Evolutionary conservation across 257 asterid genomes (phyloP).

Genomic region (Scutellaria barbata): DNA sequence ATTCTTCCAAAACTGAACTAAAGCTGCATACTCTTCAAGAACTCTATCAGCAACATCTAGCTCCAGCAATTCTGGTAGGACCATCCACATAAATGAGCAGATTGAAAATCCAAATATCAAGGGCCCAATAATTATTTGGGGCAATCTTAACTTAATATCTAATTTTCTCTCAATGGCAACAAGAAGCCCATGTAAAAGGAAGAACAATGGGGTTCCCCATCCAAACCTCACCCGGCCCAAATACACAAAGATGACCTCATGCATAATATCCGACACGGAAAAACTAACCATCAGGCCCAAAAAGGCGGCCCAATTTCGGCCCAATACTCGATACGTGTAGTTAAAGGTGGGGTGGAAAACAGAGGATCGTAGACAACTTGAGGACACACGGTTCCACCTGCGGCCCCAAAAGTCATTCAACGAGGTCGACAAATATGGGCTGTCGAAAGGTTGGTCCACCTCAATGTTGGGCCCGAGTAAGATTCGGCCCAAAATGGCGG

Average conservation of each 20-base stretch:
- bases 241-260: slow-evolving; percentile 45
- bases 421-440: slow-evolving; percentile 46
- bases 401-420: slow-evolving; percentile 57
- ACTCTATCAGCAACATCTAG: slow-evolving; percentile 36
- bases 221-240: slow-evolving; percentile 38
- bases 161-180: slow-evolving; percentile 37
- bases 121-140: slow-evolving; percentile 41
- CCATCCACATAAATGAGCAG: slow-evolving; percentile 37
- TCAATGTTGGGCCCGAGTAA: slow-evolving; percentile 15
- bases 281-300: slow-evolving; percentile 41
- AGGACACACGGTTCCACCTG: slow-evolving; percentile 50
- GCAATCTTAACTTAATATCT: slow-evolving; percentile 33
- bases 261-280: slow-evolving; percentile 51
- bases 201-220: slow-evolving; percentile 41
- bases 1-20: slow-evolving; percentile 33
- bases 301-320: slow-evolving; percentile 38
- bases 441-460: slow-evolving; percentile 43
- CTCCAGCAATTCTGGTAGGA: slow-evolving; percentile 40
- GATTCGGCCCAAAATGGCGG: slow-evolving; percentile 24
- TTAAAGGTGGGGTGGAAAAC: slow-evolving; percentile 36
- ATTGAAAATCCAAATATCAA: slow-evolving; percentile 41
- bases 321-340: background rate
- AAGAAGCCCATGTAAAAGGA: slow-evolving; percentile 47
- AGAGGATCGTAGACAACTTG: slow-evolving; percentile 34
- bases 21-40: slow-evolving; percentile 42